Evolutionary conservation across 2,329 filamentous ascomycete genomes (phyloP), one percentile per base, ranked within the genome.

Genomic region (Sordariomycetes sp.): DNA sequence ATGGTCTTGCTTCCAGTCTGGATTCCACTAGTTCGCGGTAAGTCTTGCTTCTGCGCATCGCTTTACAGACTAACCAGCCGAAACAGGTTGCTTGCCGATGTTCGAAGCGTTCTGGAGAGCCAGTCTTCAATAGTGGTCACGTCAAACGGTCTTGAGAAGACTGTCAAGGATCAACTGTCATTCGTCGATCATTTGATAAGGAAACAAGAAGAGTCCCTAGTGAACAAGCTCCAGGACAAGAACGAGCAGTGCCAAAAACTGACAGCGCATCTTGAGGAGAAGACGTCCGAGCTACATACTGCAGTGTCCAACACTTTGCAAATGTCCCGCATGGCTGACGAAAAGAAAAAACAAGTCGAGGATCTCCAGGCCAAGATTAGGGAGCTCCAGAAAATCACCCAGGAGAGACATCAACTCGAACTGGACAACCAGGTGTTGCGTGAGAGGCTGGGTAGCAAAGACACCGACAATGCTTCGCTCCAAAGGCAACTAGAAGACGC

Each of bases 281-380:
- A 42, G 51, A 35, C 24, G 20, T 53, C 15, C 24, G 39, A 50
- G 15, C 58, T 54, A 5, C 32, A 51, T 17, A 28, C 52, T 15
- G 35, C 8, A 56, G 63, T 28, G 28, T 36, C 13, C 39, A 45
- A 20, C 56, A 52, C 53, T 55, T 48, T 34, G 25, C 59, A 32
- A 55, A 60, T 39, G 36, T 20, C 1, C 34, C 60, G 8, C 48
- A 61, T 28, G 25, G 17, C 22, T 42, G 54, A 10, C 32, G 65
- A n/a, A 59, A 58, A 24, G 56, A 58, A 7, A 42, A 51, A 59
- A 24, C 61, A 60, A n/a, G 55, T 68, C 22, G 48, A 59, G 24
- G 57, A 57, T 15, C 62, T 64, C 12, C 62, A 64, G 20, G 55
- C 54, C n/a, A 62, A 55, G 28, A 60, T 68, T 32, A 45, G 22